Evolutionary conservation across 768 basidiomycete genomes (phyloP), one percentile per base, ranked within the genome.

Genomic region (Trametes elegans): DNA sequence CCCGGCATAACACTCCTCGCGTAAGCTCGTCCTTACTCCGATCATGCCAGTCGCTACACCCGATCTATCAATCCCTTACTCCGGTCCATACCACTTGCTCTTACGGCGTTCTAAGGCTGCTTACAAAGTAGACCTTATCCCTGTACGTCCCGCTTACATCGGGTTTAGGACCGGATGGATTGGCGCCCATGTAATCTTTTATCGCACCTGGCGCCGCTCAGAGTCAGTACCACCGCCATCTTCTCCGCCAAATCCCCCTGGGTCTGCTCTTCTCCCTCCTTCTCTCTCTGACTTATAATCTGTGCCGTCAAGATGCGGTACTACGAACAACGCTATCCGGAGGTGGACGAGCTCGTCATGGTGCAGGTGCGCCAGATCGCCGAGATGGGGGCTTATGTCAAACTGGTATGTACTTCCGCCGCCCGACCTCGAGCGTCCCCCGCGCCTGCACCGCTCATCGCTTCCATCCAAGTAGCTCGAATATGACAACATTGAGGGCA

Each of bases 361-460:
- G 97, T 99, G 11, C 95, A 98, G 69, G 97, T 99, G 60, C 90
- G 92, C 71, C 93, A 97, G 75, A 99, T 99, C 65, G 93, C 94
- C 48, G 96, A 99, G 73, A 99, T 98, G 96, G 97, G 97, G 43
- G 97, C 97, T 40, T 98, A 99, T 70, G 97, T 99, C 60, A 98
- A 98, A 68, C 79, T 99, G 63, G 95, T 96, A 62, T 63, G 89
- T 76, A n/a, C 19, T 32, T 23, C 16, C n/a, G n/a, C 50, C 49
- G 39, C 35, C 21, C 40, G 39, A 21, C 47, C 18, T 32, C 31
- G 36, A 44, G 8, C 32, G 21, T 27, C 10, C 24, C 23, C 31
- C 24, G 32, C 13, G 43, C 18, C 39, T n/a, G 41, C n/a, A n/a
- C n/a, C n/a, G n/a, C 55, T 58, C 32, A 57, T 16, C 43, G 35